Evolutionary conservation across 306 rosid species (phyloP).

Genomic region (Oemleria cerasiformis): DNA sequence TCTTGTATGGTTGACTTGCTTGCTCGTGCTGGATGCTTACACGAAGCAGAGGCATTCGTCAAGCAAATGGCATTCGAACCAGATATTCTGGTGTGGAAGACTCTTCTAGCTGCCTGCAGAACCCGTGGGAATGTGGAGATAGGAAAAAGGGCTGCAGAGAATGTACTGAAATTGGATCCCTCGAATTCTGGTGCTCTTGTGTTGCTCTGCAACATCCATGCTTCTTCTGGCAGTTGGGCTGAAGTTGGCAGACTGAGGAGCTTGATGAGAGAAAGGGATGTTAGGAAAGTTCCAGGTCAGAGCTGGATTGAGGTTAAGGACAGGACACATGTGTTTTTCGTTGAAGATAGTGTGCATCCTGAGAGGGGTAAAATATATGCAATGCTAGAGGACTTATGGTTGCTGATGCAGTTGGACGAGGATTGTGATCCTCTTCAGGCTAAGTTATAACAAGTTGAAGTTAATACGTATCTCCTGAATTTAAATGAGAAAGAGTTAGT

Average conservation of each 20-base stretch:
- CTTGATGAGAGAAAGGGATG: conserved; percentile 53
- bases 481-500: background rate
- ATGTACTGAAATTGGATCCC: conserved; percentile 56
- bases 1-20: conserved; percentile 85
- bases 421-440: conserved; percentile 40
- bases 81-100: conserved; percentile 68
- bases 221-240: conserved; percentile 58
- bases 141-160: conserved; percentile 66
- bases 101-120: conserved; percentile 67
- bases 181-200: conserved; percentile 65
- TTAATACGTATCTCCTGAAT: background rate
- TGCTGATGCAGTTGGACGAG: conserved; percentile 56
- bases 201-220: conserved; percentile 60
- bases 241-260: conserved; percentile 59
- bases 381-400: conserved; percentile 62
- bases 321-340: conserved; percentile 54
- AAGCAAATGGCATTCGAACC: conserved; percentile 46
- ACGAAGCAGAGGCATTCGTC: conserved; percentile 60
- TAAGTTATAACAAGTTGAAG: too few relatives aligned
- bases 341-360: conserved; percentile 65
- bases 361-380: conserved; percentile 46
- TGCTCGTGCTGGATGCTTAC: conserved; percentile 67
- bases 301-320: conserved; percentile 59
- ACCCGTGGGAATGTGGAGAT: conserved; percentile 57
- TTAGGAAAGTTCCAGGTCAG: conserved; percentile 66